Percentiles rank a stretch among this genome's conserved stretches.
phyloP scores from a whole-genome alignment of 305 asterid species.

The Fraxinus dipetala region DNA sequence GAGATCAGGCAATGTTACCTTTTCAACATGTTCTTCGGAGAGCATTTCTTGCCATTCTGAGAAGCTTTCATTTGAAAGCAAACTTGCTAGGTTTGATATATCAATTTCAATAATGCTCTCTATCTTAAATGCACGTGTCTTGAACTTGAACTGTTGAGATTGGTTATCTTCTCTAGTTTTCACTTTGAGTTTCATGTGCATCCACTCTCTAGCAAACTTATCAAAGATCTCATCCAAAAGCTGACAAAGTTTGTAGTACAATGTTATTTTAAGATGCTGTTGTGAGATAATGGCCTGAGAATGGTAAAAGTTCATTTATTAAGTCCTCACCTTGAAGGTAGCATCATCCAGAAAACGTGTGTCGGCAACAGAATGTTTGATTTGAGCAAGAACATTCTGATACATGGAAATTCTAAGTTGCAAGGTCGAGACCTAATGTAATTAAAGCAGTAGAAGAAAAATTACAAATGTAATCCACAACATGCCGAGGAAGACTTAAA shows the following conservation, averaged over 20 bases:
- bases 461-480: conserved; percentile 12
- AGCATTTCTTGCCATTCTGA: conserved; percentile 77
- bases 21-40: conserved; percentile 56
- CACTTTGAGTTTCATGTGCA: conserved; percentile 52
- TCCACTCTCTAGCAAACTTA: conserved; percentile 66
- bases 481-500: background rate
- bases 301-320: conserved; percentile 1
- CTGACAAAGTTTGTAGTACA: conserved; percentile 33
- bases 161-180: conserved; percentile 47
- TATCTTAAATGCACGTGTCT: conserved; percentile 65
- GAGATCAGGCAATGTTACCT: conserved; percentile 34
- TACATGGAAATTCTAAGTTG: conserved; percentile 50
- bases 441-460: background rate
- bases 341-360: conserved; percentile 55
- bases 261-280: conserved; percentile 16
- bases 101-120: conserved; percentile 73
- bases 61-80: conserved; percentile 54
- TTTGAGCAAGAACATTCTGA: conserved; percentile 59
- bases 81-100: conserved; percentile 55
- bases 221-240: conserved; percentile 63
- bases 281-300: conserved; percentile 16
- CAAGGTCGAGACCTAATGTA: conserved; percentile 45
- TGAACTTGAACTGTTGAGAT: conserved; percentile 65
- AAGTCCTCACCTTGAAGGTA: conserved; percentile 50
- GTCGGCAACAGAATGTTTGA: conserved; percentile 56